Percentiles rank a stretch among this genome's conserved stretches.
These are phyloP conservation scores for Coemansia sp. DNA, from an alignment of 192 early-diverging fungal species.

Conservation along the genomic window DNA sequence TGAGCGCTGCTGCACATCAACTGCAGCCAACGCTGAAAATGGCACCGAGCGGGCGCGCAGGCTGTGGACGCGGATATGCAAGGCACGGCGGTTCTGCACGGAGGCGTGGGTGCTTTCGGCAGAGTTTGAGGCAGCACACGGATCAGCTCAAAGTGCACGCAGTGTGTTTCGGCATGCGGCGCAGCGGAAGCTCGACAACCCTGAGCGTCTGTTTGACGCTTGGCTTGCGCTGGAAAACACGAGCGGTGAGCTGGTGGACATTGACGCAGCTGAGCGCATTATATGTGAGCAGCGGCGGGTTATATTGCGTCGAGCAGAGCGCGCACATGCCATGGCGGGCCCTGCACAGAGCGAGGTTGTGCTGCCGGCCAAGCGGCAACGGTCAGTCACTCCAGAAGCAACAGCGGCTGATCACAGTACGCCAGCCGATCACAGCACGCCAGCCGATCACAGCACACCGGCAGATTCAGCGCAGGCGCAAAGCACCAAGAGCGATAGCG, in stretches of 20 bases:
- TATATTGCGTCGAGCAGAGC: constrained; percentile 21
- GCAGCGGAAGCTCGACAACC: constrained; percentile 42
- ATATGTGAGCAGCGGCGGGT: constrained; percentile 28
- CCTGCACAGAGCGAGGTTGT: background rate
- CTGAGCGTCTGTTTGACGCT: constrained; percentile 35
- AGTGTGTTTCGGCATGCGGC: constrained; percentile 43
- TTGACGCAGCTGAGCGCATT: constrained; percentile 17
- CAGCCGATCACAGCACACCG: background rate
- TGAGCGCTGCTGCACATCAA: constrained; percentile 33
- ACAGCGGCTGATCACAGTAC: background rate
- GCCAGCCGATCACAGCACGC: background rate
- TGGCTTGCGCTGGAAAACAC: constrained; percentile 38
- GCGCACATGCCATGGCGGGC: background rate
- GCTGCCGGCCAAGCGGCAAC: constrained; percentile 6
- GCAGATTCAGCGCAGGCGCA: background rate
- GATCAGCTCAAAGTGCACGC: constrained; percentile 20
- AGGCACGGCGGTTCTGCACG: constrained; percentile 26
- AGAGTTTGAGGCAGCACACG: constrained; percentile 32
- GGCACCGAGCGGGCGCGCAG: constrained; percentile 13
- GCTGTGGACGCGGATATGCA: constrained; percentile 44
- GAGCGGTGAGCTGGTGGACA: constrained; percentile 10
- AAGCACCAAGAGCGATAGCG: background rate
- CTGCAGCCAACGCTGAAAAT: background rate
- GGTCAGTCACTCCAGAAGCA: background rate
- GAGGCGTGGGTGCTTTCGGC: constrained; percentile 47